Conservation (phyloP, 2,329 filamentous ascomycete genomes). For the Lachnellula occidentalis region DNA sequence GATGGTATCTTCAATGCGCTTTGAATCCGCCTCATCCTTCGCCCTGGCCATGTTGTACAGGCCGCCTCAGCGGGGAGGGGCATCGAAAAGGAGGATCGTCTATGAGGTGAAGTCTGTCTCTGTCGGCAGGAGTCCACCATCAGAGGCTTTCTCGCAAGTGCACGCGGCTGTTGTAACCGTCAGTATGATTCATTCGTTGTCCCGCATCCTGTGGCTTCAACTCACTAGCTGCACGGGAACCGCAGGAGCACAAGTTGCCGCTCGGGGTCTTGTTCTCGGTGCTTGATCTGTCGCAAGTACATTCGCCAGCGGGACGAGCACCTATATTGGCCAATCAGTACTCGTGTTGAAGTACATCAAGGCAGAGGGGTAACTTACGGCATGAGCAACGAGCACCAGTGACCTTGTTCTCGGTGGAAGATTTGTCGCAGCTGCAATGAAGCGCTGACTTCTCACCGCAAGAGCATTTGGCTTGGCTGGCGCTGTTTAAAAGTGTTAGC, state of each 20-base stretch:
- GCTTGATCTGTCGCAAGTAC: conserved; percentile 70
- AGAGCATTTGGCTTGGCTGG: conserved; percentile 68
- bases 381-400: conserved; percentile 76
- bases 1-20: neutral
- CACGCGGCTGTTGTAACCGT: conserved; percentile 50
- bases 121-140: conserved; percentile 54
- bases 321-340: conserved; percentile 15
- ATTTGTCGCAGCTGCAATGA: conserved; percentile 78
- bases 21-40: neutral
- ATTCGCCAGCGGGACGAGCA: conserved; percentile 70
- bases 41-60: neutral
- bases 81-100: neutral
- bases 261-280: conserved; percentile 60
- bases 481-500: conserved; percentile 32
- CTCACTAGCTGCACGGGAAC: conserved; percentile 65
- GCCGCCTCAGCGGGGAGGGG: neutral
- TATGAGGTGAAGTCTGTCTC: conserved; percentile 79
- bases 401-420: conserved; percentile 67
- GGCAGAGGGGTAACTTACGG: conserved; percentile 41
- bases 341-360: neutral
- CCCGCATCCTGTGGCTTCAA: conserved; percentile 14
- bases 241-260: conserved; percentile 69
- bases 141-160: conserved; percentile 73
- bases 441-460: conserved; percentile 86
- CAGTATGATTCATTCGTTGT: conserved; percentile 5